Evolutionary conservation across 805 yeast genomes (phyloP).

Genomic region (Wickerhamomyces silvicola): DNA sequence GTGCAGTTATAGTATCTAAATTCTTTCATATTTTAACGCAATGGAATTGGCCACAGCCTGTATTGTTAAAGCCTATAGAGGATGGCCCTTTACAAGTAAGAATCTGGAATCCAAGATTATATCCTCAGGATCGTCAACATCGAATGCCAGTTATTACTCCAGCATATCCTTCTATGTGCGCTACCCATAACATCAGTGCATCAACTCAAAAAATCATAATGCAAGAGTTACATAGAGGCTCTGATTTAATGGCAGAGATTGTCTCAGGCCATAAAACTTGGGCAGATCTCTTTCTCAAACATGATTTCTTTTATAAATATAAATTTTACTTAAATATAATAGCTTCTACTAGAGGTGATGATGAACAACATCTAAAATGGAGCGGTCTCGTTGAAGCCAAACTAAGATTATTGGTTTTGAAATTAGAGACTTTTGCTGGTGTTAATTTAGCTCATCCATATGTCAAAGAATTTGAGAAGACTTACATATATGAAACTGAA

Average conservation of each 20-base stretch:
- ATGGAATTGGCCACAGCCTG: constrained; percentile 99
- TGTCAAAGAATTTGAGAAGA: constrained; percentile 63
- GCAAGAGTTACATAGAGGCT: constrained; percentile 74
- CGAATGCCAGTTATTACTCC: constrained; percentile 98
- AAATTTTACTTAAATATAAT: constrained; percentile 81
- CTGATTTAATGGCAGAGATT: constrained; percentile 63
- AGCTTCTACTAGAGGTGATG: constrained; percentile 64
- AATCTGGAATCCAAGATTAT: constrained; percentile 93
- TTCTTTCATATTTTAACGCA: constrained; percentile 80
- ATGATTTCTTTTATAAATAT: constrained; percentile 75
- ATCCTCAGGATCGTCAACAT: constrained; percentile 84
- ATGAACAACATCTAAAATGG: constrained; percentile 86
- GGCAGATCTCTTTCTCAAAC: constrained; percentile 71
- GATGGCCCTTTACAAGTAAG: constrained; percentile 96
- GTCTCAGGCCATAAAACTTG: constrained; percentile 57
- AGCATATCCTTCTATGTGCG: constrained; percentile 98
- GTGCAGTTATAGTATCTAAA: constrained; percentile 84
- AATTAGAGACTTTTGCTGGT: constrained; percentile 72
- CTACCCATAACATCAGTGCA: constrained; percentile 89
- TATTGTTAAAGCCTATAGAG: constrained; percentile 83
- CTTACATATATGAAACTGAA: constrained; percentile 40
- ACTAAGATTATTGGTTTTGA: constrained; percentile 72
- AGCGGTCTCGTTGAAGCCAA: constrained; percentile 90
- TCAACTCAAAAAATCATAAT: constrained; percentile 82
- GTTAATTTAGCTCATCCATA: constrained; percentile 86